Base-by-base conservation (phyloP, 352 stramenopile species). In the Pythium monospermum region DNA sequence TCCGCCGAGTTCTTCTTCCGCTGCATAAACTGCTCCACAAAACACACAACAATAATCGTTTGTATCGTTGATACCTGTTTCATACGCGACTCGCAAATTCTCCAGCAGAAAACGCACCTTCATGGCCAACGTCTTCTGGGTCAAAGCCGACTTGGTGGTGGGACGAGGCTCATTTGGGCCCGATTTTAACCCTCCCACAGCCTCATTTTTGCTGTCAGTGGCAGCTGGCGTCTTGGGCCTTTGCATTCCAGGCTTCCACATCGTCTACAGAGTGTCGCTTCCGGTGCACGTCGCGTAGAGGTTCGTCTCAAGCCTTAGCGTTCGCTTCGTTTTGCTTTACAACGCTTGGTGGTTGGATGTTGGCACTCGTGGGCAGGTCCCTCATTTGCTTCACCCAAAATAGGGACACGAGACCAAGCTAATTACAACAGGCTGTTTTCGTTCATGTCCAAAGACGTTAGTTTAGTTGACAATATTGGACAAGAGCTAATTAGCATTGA, bases 111-210 rank as follows among this genome's bases (percentile, higher is more conserved):
- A n/a, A n/a, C n/a, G n/a, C 18, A 79, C 73, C 74, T 93, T 93
- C 82, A 93, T 93, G 16, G 82, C 82, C 31, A 93, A 64, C 32
- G 82, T 93, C 61, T 93, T 93, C 57, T 88, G 76, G 28, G 82
- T 89, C 23, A 93, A 65, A 46, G 59, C 48, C 0, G 71, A 57
- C 49, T 81, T 81, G 58, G 70, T 60, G 23, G 68, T 74, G 32
- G 68, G 10, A 11, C 65, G 57, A 53, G 51, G 33, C 30, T 61
- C 58, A 33, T 49, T 66, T 22, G 32, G 33, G 6, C 18, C 43
- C 6, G 36, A 16, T 22, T 53, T 60, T 43, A 61, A 41, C n/a
- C 62, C 63, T 11, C 39, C 52, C 19, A 57, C 68, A 18, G 49
- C 12, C 16, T 66, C 61, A 12, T 46, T 52, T 25, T 58, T 55